Conservation (phyloP, 2,329 filamentous ascomycete species). For the Rutstroemia sydowiana region DNA sequence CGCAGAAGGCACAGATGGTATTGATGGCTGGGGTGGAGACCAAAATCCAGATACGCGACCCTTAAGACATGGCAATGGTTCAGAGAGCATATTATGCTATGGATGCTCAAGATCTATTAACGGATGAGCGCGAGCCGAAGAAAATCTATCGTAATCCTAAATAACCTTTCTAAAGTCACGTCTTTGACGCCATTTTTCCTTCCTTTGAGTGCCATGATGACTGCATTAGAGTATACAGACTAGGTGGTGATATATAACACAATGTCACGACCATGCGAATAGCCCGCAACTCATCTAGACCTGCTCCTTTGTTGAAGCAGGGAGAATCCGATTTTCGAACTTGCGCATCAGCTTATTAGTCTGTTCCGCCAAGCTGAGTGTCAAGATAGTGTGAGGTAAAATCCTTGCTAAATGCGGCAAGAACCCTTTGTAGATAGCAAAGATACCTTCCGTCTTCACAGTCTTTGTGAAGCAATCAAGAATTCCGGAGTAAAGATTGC, state of each 20-base stretch:
- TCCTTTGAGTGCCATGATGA: not conserved
- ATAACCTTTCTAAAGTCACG: not conserved
- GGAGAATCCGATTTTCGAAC: constrained; percentile 57
- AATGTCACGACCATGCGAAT: constrained; percentile 6
- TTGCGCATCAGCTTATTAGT: constrained; percentile 87
- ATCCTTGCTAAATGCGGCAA: constrained; percentile 91
- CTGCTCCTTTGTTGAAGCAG: constrained; percentile 29
- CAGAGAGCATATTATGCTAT: constrained; percentile 52
- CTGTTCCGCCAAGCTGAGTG: constrained; percentile 88
- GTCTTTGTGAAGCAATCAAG: constrained; percentile 91
- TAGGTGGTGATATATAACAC: constrained; percentile 22
- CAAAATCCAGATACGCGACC: constrained; percentile 33
- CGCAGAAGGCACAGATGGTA: constrained; percentile 53
- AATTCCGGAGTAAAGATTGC: constrained; percentile 89
- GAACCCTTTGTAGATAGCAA: constrained; percentile 97
- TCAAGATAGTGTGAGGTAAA: constrained; percentile 90
- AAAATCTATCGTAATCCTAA: constrained; percentile 5
- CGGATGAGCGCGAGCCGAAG: constrained; percentile 33
- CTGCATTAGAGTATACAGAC: constrained; percentile 20
- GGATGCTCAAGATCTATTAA: constrained; percentile 62
- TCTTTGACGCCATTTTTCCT: not conserved
- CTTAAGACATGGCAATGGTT: constrained; percentile 25
- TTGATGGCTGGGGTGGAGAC: constrained; percentile 53
- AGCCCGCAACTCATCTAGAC: constrained; percentile 12
- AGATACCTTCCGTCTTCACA: constrained; percentile 77